These are phyloP conservation scores for Corymbia citriodora DNA, from an alignment of 441 rosid genomes.

Conservation along the genomic window DNA sequence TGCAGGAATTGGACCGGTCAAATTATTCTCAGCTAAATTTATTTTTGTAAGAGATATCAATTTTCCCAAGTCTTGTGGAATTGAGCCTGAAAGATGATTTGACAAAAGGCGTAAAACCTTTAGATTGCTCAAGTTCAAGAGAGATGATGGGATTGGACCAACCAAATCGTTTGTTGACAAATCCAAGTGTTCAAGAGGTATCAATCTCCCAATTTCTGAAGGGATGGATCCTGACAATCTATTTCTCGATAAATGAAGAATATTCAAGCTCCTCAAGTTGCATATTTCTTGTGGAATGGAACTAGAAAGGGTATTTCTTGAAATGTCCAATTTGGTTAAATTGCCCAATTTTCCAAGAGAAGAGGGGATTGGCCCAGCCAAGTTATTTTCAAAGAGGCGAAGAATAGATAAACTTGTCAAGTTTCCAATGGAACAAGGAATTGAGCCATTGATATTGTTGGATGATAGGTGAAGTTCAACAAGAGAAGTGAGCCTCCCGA, in stretches of 20 bases:
- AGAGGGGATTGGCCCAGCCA: too few relatives aligned
- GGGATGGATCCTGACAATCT: neutral
- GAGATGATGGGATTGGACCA: neutral
- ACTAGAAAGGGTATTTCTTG: too few relatives aligned
- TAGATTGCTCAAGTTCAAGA: neutral
- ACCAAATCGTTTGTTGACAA: too few relatives aligned
- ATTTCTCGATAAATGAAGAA: neutral
- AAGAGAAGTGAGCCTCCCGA: neutral
- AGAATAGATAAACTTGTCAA: too few relatives aligned
- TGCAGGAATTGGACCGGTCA: neutral
- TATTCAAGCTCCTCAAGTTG: too few relatives aligned
- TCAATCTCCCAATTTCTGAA: neutral
- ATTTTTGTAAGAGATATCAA: neutral
- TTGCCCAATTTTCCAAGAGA: too few relatives aligned
- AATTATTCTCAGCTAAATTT: rapidly evolving
- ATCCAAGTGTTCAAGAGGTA: neutral
- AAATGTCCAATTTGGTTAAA: too few relatives aligned
- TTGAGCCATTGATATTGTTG: neutral
- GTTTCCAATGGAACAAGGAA: neutral
- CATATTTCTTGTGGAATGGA: too few relatives aligned
- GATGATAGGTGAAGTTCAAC: neutral
- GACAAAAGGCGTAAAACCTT: neutral
- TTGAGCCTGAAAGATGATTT: neutral
- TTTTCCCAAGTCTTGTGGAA: neutral
- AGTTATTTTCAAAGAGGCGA: too few relatives aligned